These are phyloP conservation scores for Paracorniculantispora psalliotae DNA, from an alignment of 2,329 filamentous ascomycete genomes.

Conservation along the genomic window DNA sequence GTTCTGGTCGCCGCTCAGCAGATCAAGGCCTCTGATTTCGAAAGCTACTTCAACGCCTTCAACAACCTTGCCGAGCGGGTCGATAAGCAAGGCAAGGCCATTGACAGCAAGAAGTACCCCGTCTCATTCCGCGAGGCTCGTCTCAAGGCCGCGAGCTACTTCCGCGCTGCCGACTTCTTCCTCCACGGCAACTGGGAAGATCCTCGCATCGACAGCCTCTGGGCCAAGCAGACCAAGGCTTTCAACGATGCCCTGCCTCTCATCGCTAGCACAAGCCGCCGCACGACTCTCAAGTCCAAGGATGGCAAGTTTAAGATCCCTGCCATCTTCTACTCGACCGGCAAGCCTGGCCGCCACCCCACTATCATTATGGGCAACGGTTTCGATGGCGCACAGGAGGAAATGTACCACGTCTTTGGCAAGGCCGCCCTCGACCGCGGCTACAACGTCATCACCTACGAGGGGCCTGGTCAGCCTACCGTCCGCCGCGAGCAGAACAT, in stretches of 20 bases:
- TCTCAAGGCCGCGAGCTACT: slow-evolving; percentile 39
- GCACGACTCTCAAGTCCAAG: slow-evolving; percentile 27
- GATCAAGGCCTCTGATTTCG: slow-evolving; percentile 21
- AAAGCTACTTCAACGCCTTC: slow-evolving; percentile 22
- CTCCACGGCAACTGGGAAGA: slow-evolving; percentile 36
- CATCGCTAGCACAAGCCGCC: slow-evolving; percentile 31
- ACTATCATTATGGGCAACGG: slow-evolving; percentile 39
- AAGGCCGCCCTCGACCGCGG: slow-evolving; percentile 33
- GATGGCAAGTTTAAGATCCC: slow-evolving; percentile 29
- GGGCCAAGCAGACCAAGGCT: slow-evolving; percentile 29
- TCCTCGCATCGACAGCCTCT: slow-evolving; percentile 33
- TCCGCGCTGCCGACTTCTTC: slow-evolving; percentile 37
- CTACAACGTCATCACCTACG: slow-evolving; percentile 39
- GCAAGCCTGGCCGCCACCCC: slow-evolving; percentile 22
- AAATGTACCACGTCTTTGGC: slow-evolving; percentile 34
- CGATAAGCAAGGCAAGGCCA: slow-evolving; percentile 19
- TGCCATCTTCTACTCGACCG: slow-evolving; percentile 30
- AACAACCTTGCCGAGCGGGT: slow-evolving; percentile 20
- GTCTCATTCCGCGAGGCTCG: slow-evolving; percentile 22
- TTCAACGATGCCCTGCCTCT: slow-evolving; percentile 35
- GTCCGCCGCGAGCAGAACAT: slow-evolving; percentile 36
- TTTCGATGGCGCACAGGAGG: slow-evolving; percentile 40
- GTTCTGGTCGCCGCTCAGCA: slow-evolving; percentile 27
- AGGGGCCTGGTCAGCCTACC: slow-evolving; percentile 41
- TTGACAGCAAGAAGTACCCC: slow-evolving; percentile 19